These are phyloP conservation scores for Marchantia polymorpha DNA, from an alignment of 225 moss, liverwort and hornwort genomes.

Conservation along the genomic window DNA sequence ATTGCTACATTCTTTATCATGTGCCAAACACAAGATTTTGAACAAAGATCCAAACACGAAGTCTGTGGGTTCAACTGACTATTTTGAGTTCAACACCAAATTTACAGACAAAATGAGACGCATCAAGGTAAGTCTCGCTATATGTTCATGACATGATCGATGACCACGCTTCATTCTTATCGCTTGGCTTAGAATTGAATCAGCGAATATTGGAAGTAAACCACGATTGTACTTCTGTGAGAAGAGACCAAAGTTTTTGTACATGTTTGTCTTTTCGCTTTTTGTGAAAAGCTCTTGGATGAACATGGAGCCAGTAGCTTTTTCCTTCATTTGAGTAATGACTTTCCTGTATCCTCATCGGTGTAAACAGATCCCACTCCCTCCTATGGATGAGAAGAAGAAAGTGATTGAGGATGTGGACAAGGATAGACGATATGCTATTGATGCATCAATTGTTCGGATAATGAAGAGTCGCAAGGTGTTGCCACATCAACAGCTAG, in stretches of 20 bases:
- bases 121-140: conserved; percentile 61
- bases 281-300: too few species aligned
- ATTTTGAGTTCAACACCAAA: conserved; percentile 86
- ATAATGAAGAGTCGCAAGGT: conserved; percentile 98
- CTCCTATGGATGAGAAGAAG: conserved; percentile 99
- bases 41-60: conserved; percentile 82
- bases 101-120: conserved; percentile 99
- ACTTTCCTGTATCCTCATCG: neutral
- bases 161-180: too few species aligned
- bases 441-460: conserved; percentile 96
- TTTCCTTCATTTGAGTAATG: neutral
- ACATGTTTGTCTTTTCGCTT: too few species aligned
- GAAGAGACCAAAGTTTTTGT: too few species aligned
- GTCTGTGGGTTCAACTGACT: conserved; percentile 60
- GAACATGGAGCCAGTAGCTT: neutral
- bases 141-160: too few species aligned
- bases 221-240: too few species aligned
- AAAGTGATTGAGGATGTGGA: conserved; percentile 99
- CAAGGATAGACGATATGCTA: conserved; percentile 98
- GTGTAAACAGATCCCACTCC: conserved; percentile 70
- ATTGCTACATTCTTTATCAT: conserved; percentile 94
- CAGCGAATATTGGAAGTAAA: too few species aligned
- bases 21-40: conserved; percentile 94
- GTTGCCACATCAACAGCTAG: conserved; percentile 90
- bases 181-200: too few species aligned